Evolutionary conservation across 2,329 filamentous ascomycete species (phyloP).

Genomic region (Ceratocystis eucalypticola): DNA sequence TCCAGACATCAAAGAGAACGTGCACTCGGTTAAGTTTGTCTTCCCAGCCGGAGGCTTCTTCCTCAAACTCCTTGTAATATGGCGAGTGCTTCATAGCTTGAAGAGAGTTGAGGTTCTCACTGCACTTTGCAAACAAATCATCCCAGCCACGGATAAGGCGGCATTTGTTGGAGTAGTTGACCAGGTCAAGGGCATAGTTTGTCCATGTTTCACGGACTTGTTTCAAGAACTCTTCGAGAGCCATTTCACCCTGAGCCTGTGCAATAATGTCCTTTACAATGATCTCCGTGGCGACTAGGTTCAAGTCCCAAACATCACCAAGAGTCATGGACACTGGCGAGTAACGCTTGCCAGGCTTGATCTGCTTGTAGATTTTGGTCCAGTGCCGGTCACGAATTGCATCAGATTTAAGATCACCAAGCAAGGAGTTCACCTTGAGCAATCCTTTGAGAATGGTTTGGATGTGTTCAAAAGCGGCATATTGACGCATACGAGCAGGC

Average conservation of each 20-base stretch:
- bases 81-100: constrained; percentile 98
- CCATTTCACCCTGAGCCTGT: constrained; percentile 96
- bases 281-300: constrained; percentile 72
- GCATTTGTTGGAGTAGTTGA: constrained; percentile 97
- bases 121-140: constrained; percentile 95
- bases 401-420: constrained; percentile 88
- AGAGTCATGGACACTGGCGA: constrained; percentile 88
- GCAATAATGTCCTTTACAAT: constrained; percentile 86
- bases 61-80: constrained; percentile 98
- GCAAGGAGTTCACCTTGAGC: constrained; percentile 77
- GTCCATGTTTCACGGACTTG: constrained; percentile 96
- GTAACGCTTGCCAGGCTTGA: constrained; percentile 86
- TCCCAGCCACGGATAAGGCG: constrained; percentile 96
- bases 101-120: constrained; percentile 91
- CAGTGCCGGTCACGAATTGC: constrained; percentile 93
- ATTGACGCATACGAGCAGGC: constrained; percentile 97
- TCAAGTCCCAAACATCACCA: constrained; percentile 97
- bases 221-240: constrained; percentile 90
- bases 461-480: constrained; percentile 98
- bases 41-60: constrained; percentile 92
- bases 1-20: constrained; percentile 98
- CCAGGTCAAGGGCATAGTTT: constrained; percentile 83
- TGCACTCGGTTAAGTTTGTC: constrained; percentile 96
- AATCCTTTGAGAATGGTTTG: constrained; percentile 79
- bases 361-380: constrained; percentile 92